Base-by-base conservation (phyloP, 495 filamentous ascomycete species). In the Daldinia bambusicola region DNA sequence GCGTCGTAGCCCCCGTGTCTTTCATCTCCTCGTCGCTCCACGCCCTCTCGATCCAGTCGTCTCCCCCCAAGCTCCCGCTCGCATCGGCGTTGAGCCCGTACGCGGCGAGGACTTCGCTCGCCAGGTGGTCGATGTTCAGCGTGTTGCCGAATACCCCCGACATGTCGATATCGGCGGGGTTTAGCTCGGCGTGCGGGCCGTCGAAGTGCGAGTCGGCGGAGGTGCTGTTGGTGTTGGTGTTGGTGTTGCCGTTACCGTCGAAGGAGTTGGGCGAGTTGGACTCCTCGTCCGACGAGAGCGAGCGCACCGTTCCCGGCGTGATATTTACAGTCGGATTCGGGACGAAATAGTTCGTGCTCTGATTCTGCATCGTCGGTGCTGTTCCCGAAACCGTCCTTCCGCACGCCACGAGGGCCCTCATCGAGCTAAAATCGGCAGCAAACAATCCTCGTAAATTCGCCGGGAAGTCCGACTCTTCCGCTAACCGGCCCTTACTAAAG, bases 381-480 rank as follows among this genome's bases (percentile, higher is more conserved):
- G 69, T 8, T 13, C 36, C 43, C 34, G 71, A 22, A 9, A 18
- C 41, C 9, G 55, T 12, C 18, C 58, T 65, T 6, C 70, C 55
- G 18, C 66, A 60, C 4, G 64, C 53, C 16, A 75, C 62, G 18
- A 77, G 70, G 4, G 66, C 69, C n/a, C 71, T 34, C 48, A 78
- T 75, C 4, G 75, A 69, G 61, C 74, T 76, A 58, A 74, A 73
- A 55, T 76, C 77, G 6, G 72, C 75, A 0, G 72, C 69, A 66
- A 78, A 78, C 3, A 78, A 55, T 2, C 75, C 77, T 9, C 75
- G 75, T 9, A 78, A 55, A 31, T 70, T 74, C 2, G 68, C 75
- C 1, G 77, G 77, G 61, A 78, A 78, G 55, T 78, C 77, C 1
- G 72, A 70, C 38, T 78, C 77, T n/a, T 69, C 71, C 2, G 67